Percentiles rank a stretch among this genome's conserved stretches.
Evolutionary conservation across 1,284 basidiomycete species (phyloP).

Genomic region (Boletus calvinii): DNA sequence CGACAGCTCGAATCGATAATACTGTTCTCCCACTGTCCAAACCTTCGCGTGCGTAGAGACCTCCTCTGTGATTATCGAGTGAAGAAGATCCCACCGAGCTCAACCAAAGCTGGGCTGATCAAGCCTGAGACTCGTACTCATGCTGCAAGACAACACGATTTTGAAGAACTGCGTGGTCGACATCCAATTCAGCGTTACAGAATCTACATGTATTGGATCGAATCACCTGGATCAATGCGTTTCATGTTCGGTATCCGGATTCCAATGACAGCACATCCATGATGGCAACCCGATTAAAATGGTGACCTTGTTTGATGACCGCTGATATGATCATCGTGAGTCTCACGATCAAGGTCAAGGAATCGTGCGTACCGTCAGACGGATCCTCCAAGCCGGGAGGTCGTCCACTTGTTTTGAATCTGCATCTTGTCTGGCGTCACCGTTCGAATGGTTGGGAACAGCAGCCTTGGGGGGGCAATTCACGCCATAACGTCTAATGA

Average conservation of each 20-base stretch:
- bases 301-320: neutral
- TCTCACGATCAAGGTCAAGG: neutral
- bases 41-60: neutral
- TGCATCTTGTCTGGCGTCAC: neutral
- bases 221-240: neutral
- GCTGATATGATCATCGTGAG: neutral
- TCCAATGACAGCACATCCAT: slow-evolving; percentile 5
- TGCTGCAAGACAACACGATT: neutral
- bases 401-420: neutral
- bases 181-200: neutral
- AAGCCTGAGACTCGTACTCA: too few species aligned
- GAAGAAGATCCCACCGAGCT: neutral
- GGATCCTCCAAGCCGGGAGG: neutral
- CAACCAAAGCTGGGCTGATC: too few species aligned
- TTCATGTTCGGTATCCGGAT: neutral
- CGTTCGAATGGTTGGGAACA: neutral
- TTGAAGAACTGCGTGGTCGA: neutral
- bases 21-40: too few species aligned
- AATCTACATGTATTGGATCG: too few species aligned
- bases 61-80: neutral
- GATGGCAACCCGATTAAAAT: neutral
- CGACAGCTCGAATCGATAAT: neutral
- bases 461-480: neutral
- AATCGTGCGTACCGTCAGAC: neutral
- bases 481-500: neutral